Conservation (phyloP, 345 rosid species). For the Durio zibethinus region DNA sequence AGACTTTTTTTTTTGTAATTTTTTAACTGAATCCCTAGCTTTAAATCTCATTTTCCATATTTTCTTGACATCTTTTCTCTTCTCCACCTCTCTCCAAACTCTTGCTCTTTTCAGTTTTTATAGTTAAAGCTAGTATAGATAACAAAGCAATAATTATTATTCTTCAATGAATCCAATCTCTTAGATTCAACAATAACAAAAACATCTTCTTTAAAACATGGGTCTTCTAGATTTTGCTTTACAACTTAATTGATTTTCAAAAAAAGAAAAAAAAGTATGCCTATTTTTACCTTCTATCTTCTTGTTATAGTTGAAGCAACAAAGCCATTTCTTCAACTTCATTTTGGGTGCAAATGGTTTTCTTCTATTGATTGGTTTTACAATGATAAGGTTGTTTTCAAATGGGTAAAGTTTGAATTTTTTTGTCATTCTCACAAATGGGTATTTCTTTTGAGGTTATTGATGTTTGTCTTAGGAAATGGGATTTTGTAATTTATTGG, state of each 20-base stretch:
- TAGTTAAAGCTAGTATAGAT: constrained; percentile 21
- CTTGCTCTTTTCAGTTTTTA: no score
- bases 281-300: not conserved
- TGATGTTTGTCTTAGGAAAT: constrained; percentile 6
- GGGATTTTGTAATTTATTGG: constrained; percentile 6
- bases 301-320: not conserved
- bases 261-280: not conserved
- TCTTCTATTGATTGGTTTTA: constrained; percentile 20
- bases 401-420: constrained; percentile 21
- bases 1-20: no score
- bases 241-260: not conserved
- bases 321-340: not conserved
- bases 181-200: not conserved
- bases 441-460: not conserved
- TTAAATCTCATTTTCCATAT: no score
- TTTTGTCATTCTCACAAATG: not conserved
- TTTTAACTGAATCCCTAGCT: no score
- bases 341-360: constrained; percentile 12
- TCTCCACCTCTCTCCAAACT: no score
- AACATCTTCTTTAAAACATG: constrained; percentile 14
- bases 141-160: constrained; percentile 23
- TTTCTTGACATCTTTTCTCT: no score
- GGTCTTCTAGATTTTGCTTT: constrained; percentile 17
- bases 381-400: constrained; percentile 5
- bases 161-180: constrained; percentile 22